Evolutionary conservation across 495 filamentous ascomycete genomes (phyloP).

Genomic region (Glonium stellatum): DNA sequence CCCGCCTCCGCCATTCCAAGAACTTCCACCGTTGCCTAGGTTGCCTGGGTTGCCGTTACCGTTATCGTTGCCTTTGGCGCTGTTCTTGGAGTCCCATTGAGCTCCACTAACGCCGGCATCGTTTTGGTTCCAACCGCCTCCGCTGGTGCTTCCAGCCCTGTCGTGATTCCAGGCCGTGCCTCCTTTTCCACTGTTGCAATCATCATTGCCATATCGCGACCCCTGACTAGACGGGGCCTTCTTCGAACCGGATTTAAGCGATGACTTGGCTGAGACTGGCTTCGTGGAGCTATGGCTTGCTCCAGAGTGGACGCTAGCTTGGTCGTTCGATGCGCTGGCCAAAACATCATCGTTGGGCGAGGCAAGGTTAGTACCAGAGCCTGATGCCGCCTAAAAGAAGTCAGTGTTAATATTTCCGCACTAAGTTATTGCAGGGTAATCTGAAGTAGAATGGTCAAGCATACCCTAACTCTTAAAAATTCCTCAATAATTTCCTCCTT

Average conservation of each 20-base stretch:
- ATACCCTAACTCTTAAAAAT: conserved; percentile 15
- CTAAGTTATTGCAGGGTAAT: no score
- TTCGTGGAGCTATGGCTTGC: neutral
- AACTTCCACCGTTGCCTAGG: no score
- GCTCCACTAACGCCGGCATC: neutral
- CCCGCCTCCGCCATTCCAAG: neutral
- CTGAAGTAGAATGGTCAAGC: neutral
- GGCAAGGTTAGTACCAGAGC: no score
- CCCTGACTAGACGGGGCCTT: neutral
- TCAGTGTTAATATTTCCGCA: no score
- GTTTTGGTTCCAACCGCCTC: neutral
- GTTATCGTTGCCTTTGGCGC: neutral
- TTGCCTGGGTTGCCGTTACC: no score
- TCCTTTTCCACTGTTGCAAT: neutral
- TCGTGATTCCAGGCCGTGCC: neutral
- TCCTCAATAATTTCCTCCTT: conserved; percentile 30
- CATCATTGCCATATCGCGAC: neutral
- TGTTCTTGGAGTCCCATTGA: neutral
- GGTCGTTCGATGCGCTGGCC: neutral
- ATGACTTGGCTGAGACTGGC: neutral
- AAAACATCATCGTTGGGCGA: no score
- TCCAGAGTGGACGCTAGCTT: neutral
- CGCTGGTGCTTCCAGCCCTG: neutral
- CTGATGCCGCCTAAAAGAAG: no score
- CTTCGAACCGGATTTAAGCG: neutral